Evolutionary conservation across 2,329 filamentous ascomycete genomes (phyloP).

Genomic region (Alternaria metachromatica): DNA sequence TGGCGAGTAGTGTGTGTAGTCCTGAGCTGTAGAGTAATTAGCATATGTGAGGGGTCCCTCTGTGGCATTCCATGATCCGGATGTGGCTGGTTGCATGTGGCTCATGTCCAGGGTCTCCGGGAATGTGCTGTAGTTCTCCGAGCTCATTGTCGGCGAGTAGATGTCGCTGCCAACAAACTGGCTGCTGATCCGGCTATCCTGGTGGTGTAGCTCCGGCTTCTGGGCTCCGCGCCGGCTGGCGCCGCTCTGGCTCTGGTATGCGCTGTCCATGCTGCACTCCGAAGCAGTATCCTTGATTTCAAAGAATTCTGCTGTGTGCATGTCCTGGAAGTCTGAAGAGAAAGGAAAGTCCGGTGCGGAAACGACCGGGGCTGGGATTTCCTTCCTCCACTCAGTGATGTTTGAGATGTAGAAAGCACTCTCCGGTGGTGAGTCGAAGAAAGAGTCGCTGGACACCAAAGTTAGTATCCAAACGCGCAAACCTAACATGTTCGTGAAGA

Average conservation of each 20-base stretch:
- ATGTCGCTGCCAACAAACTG: constrained; percentile 41
- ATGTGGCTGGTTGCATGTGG: constrained; percentile 40
- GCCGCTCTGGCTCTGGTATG: constrained; percentile 50
- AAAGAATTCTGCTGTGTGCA: constrained; percentile 43
- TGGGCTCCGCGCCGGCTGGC: constrained; percentile 42
- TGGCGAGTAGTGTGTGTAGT: constrained; percentile 37
- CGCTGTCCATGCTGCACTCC: constrained; percentile 53
- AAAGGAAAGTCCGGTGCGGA: constrained; percentile 45
- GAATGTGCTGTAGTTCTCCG: constrained; percentile 44
- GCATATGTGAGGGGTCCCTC: constrained; percentile 43
- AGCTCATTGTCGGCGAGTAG: constrained; percentile 47
- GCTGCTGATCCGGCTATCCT: constrained; percentile 41
- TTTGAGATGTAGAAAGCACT: constrained; percentile 46
- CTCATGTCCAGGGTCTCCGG: constrained; percentile 42
- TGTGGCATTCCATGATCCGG: constrained; percentile 41
- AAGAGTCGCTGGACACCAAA: constrained; percentile 48
- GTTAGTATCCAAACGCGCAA: constrained; percentile 45
- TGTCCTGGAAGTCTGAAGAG: constrained; percentile 43
- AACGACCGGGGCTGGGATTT: constrained; percentile 44
- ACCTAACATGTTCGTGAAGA: constrained; percentile 20
- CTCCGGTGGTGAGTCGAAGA: constrained; percentile 46
- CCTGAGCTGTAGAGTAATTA: constrained; percentile 49
- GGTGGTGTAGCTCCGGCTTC: constrained; percentile 36
- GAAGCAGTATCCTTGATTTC: constrained; percentile 48
- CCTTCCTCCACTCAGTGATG: constrained; percentile 52